Percentiles rank a stretch among this genome's conserved stretches.
Conservation (phyloP, 2,329 filamentous ascomycete species). For the Fonsecaea erecta region DNA sequence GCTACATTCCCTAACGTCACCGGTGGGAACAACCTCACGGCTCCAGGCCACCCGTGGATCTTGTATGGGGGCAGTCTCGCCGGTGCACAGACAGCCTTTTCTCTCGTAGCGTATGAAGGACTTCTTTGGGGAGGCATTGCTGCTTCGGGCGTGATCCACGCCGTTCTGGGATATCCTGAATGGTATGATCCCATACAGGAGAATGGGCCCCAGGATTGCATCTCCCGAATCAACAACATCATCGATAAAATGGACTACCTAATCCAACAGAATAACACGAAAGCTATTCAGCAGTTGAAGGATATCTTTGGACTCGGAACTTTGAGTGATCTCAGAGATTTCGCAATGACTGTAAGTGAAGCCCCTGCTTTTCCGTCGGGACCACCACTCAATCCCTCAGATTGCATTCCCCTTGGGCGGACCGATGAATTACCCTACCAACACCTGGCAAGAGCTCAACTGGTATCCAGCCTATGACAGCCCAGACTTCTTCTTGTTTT, state of each 20-base stretch:
- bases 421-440: constrained; percentile 55
- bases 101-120: constrained; percentile 45
- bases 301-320: constrained; percentile 54
- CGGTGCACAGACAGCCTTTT: constrained; percentile 51
- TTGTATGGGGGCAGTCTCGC: constrained; percentile 54
- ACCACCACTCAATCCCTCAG: constrained; percentile 16
- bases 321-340: constrained; percentile 46
- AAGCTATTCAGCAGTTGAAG: constrained; percentile 53
- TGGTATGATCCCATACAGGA: constrained; percentile 59
- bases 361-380: background rate
- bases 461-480: constrained; percentile 52
- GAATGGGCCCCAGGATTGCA: constrained; percentile 56
- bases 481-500: constrained; percentile 59
- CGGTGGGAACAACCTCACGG: constrained; percentile 44
- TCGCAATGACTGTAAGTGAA: constrained; percentile 34
- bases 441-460: constrained; percentile 61
- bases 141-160: constrained; percentile 51
- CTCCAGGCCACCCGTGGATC: constrained; percentile 51
- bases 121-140: constrained; percentile 55
- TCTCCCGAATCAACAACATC: constrained; percentile 55
- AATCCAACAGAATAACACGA: constrained; percentile 48
- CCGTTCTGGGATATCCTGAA: constrained; percentile 52
- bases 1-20: constrained; percentile 38
- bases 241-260: constrained; percentile 57
- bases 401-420: constrained; percentile 56